Evolutionary conservation across 2,329 filamentous ascomycete species (phyloP), one percentile per base, ranked within the genome.

Genomic region (Bipolaris zeicola): DNA sequence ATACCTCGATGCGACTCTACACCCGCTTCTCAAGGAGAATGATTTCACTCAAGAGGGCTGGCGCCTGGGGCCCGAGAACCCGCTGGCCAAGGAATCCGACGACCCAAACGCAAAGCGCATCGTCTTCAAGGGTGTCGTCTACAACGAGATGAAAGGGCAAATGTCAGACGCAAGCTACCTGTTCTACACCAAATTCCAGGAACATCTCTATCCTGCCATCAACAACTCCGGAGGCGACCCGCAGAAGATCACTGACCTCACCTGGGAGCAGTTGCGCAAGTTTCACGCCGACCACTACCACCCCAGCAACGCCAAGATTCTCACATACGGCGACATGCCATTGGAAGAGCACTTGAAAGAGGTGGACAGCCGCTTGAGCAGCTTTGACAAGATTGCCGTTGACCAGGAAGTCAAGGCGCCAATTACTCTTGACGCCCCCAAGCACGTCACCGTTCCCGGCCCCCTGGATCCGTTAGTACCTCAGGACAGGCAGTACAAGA

Each of bases 131-230:
- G 94, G 94, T 24, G 95, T 98, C 1, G 94, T 98, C 0, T 98
- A 98, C 80, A 99, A 99, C 70, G 95, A 99, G 80, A 99, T 99
- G 95, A 99, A 99, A 79, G 95, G 95, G 0, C 93, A 97, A 73
- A 96, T 98, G 88, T 98, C 95, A 2, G 95, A 99, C 75, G 92
- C 94, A 6, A 92, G 92, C 64, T 99, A 99, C 70, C 81, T 98
- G 0, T 99, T 91, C 80, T 98, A 97, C 76, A 96, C 97, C 65
- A 86, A 89, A 50, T 99, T 96, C 77, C 92, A 96, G 72, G 92
- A 98, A 68, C 89, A 95, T 73, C 91, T 99, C 51, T 95, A 96
- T 72, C 95, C 95, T 0, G 89, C 89, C 36, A 89, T 99, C 75
- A 90, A 99, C 79, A 98, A 99, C 79, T 98, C 94, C 1, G 95